Base-by-base conservation (phyloP, 2,329 filamentous ascomycete genomes). In the Colletotrichum noveboracense region DNA sequence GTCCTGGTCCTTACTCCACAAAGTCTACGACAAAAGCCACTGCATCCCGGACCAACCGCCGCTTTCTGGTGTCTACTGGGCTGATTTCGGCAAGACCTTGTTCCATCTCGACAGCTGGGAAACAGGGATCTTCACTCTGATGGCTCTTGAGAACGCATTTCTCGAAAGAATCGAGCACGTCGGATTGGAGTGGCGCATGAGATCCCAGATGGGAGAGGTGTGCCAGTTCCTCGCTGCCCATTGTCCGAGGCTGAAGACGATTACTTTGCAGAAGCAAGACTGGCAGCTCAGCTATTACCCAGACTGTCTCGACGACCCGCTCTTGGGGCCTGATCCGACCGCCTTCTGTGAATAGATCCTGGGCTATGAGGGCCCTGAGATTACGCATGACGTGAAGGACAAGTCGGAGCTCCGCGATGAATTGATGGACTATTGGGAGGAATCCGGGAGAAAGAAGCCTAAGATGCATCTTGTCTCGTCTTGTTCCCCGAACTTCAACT, bases 11-110 rank as follows among this genome's bases (percentile, higher is more conserved):
- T 0, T 52, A 21, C 43, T 52, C 18, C 43, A 21, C 43, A 52
- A 52, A 3, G 0, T 52, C n/a, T 3, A 1, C 1, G n/a, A 52
- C 1, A 52, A 0, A 1, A 0, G 43, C 3, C 43, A 21, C 43
- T 0, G 43, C 43, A 0, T 21, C 5, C 2, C 43, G 3, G 0
- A 52, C 2, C 43, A 7, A 1, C 43, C 0, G 0, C 43, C 43
- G 0, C n/a, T 21, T 0, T 52, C 43, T 3, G 43, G 43, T 0
- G 43, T 52, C 43, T 2, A 2, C 43, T 52, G 43, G 43, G n/a
- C 0, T 0, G 18, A 52, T 52, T 21, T 21, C 43, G 10, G n/a
- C 0, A 21, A 52, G n/a, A 3, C 2, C 43, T 0, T 52, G 0
- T 52, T 52, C 43, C 43, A 52, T 10, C 43, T 52, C 43, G 2